Percentiles rank a stretch among this genome's conserved stretches.
Evolutionary conservation across 805 yeast genomes (phyloP).

Genomic region (Wickerhamomyces xylosicus): DNA sequence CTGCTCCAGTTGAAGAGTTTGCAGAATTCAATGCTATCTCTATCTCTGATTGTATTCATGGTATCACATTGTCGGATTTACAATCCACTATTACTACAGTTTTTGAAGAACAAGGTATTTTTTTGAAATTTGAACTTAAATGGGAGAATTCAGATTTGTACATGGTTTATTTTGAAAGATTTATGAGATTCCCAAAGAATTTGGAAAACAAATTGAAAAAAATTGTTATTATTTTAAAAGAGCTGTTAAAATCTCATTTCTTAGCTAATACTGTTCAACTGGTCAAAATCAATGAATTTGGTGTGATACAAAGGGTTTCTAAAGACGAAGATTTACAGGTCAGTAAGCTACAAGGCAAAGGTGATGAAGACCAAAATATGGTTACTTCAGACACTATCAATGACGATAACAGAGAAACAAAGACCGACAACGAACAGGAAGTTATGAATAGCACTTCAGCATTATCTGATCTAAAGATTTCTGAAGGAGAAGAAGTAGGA

Average conservation of each 20-base stretch:
- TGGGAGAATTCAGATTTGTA: conserved; percentile 33
- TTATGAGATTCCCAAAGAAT: conserved; percentile 24
- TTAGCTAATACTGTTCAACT: conserved; percentile 41
- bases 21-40: conserved; percentile 40
- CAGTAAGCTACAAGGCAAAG: background rate
- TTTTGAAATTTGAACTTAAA: conserved; percentile 22
- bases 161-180: conserved; percentile 30
- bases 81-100: conserved; percentile 14
- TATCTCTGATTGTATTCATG: conserved; percentile 42
- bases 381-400: background rate
- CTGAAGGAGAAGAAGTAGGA: too few relatives aligned
- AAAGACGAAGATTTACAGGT: background rate
- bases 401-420: background rate
- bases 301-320: background rate
- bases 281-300: conserved; percentile 29
- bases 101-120: background rate
- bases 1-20: conserved; percentile 4
- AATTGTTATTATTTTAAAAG: conserved; percentile 17
- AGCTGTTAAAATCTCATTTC: conserved; percentile 25
- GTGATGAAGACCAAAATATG: background rate
- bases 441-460: too few relatives aligned
- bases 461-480: too few relatives aligned
- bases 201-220: conserved; percentile 32
- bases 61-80: conserved; percentile 30
- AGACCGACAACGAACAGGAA: too few relatives aligned